Conservation (phyloP, 2,329 filamentous ascomycete species). For the Purpureocillium takamizusanense region DNA sequence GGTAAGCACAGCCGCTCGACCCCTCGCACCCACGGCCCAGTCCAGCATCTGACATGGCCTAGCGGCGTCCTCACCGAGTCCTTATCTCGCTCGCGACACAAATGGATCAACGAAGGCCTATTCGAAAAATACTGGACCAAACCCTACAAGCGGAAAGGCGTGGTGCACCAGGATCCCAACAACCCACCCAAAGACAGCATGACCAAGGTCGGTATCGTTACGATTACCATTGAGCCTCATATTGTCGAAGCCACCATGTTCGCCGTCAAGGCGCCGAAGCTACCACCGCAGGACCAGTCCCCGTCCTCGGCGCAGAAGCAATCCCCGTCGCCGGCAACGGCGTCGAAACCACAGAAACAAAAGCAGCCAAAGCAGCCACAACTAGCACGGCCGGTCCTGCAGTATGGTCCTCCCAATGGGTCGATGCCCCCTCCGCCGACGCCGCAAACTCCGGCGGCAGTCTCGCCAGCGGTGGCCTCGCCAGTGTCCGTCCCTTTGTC, state of each 20-base stretch:
- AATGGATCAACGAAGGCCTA: conserved; percentile 63
- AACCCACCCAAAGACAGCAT: conserved; percentile 65
- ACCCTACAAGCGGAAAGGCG: conserved; percentile 58
- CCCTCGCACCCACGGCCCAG: conserved; percentile 11
- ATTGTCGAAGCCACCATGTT: conserved; percentile 69
- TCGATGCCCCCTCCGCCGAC: conserved; percentile 46
- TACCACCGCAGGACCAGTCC: conserved; percentile 24
- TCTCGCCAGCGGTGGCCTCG: conserved; percentile 10
- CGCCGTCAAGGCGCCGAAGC: conserved; percentile 57
- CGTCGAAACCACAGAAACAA: conserved; percentile 11
- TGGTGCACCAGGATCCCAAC: conserved; percentile 51
- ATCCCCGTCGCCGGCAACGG: conserved; percentile 1
- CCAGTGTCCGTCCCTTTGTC: conserved; percentile 5
- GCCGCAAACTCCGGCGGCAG: conserved; percentile 18
- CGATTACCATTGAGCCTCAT: conserved; percentile 71
- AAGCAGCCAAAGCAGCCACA: conserved; percentile 7
- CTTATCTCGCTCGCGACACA: conserved; percentile 60
- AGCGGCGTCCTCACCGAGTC: conserved; percentile 71
- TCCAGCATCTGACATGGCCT: conserved; percentile 7
- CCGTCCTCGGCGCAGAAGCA: conserved; percentile 4
- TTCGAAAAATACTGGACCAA: conserved; percentile 76
- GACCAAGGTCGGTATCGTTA: conserved; percentile 63
- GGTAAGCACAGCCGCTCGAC: conserved; percentile 33
- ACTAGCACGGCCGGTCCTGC: conserved; percentile 45
- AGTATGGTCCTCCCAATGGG: conserved; percentile 57